Percentiles rank a stretch among this genome's conserved stretches.
Evolutionary conservation across 495 filamentous ascomycete species (phyloP).

Genomic region (Aspergillus egyptiacus): DNA sequence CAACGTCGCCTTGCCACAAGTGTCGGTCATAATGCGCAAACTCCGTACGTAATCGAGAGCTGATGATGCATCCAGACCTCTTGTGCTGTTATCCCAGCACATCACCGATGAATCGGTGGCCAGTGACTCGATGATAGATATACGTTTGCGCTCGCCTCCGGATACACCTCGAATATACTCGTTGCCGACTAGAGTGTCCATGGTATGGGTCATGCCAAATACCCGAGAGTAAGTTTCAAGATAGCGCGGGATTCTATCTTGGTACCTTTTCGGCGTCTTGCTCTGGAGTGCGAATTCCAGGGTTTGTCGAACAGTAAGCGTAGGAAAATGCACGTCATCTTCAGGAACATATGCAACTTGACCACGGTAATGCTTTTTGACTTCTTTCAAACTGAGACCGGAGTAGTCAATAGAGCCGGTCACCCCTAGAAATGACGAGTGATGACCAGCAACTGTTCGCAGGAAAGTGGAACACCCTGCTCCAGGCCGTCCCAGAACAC

Average conservation of each 20-base stretch:
- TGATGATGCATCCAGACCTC: conserved; percentile 76
- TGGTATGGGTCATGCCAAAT: conserved; percentile 80
- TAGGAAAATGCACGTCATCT: conserved; percentile 76
- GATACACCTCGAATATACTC: conserved; percentile 79
- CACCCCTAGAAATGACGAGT: conserved; percentile 70
- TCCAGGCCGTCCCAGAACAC: conserved; percentile 76
- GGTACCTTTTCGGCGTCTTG: conserved; percentile 66
- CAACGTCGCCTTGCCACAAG: conserved; percentile 71
- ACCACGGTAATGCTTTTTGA: conserved; percentile 64
- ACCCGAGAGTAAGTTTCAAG: conserved; percentile 68
- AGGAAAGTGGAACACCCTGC: conserved; percentile 85
- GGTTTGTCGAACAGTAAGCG: conserved; percentile 77
- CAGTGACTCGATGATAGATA: conserved; percentile 49
- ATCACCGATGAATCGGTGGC: conserved; percentile 67
- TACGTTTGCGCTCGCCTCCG: conserved; percentile 74
- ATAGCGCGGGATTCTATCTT: conserved; percentile 59
- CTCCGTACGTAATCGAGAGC: conserved; percentile 66
- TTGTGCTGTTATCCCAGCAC: conserved; percentile 80
- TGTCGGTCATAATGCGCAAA: conserved; percentile 70
- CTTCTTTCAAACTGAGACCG: conserved; percentile 53
- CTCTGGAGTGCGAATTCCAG: conserved; percentile 74
- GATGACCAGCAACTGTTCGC: conserved; percentile 74
- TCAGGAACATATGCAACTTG: conserved; percentile 80
- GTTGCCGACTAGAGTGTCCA: conserved; percentile 77
- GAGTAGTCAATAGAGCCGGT: conserved; percentile 76